Evolutionary conservation across 192 early-diverging fungal genomes (phyloP).

Genomic region (Podila verticillata): DNA sequence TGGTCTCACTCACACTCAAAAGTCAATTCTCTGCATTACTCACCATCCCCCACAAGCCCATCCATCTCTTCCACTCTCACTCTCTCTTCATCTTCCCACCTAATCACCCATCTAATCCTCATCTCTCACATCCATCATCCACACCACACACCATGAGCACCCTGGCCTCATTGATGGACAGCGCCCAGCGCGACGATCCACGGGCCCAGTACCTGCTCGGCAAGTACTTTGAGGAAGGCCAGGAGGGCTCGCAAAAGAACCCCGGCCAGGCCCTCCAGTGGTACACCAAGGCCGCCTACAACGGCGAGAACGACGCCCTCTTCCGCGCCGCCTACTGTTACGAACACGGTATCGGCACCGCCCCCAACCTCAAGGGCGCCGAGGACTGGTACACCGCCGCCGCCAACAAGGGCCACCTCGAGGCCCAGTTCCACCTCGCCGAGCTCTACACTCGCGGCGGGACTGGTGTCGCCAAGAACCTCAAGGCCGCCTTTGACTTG

Average conservation of each 20-base stretch:
- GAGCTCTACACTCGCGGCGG: constrained; percentile 66
- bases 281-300: constrained; percentile 64
- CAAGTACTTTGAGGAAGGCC: constrained; percentile 85
- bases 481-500: constrained; percentile 71
- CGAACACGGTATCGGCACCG: constrained; percentile 71
- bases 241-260: constrained; percentile 63
- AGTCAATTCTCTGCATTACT: too few species aligned
- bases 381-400: constrained; percentile 69
- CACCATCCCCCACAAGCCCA: background rate
- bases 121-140: background rate
- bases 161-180: constrained; percentile 32
- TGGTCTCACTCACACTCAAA: background rate
- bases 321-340: constrained; percentile 75
- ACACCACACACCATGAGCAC: constrained; percentile 13
- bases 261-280: constrained; percentile 64
- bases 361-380: constrained; percentile 57
- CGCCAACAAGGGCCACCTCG: constrained; percentile 71
- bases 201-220: constrained; percentile 76
- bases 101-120: background rate
- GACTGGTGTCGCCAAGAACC: constrained; percentile 60
- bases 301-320: constrained; percentile 71
- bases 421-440: constrained; percentile 61
- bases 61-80: too few species aligned
- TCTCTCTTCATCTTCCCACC: background rate
- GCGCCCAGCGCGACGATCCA: constrained; percentile 61